A percentile compares a stretch with the other conserved stretches of the same genome.
Conservation (phyloP, 148 eudicot species). For the Rhododendron ferrugineum region DNA sequence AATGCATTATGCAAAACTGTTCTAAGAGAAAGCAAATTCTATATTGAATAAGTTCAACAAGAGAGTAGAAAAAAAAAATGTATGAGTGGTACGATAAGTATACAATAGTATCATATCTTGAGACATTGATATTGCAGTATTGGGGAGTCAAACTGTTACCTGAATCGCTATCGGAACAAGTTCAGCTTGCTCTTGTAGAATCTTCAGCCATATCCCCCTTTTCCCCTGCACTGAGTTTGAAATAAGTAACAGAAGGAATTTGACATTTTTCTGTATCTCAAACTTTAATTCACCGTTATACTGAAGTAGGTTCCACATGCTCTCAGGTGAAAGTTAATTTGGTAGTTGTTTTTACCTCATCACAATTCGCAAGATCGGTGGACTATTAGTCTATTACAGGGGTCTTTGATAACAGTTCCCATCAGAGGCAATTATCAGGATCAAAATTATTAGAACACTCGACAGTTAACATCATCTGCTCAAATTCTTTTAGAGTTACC, state of each 20-base stretch:
- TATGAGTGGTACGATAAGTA: not conserved
- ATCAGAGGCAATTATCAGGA: not conserved
- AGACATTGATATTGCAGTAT: too few species aligned
- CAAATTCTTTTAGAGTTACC: not conserved
- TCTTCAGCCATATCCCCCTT: constrained; percentile 31
- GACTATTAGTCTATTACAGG: not conserved
- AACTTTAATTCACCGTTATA: not conserved
- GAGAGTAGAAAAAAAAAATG: not conserved
- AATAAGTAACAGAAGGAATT: not conserved
- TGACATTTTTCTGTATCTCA: not conserved
- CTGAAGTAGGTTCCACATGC: not conserved
- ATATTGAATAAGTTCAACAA: not conserved
- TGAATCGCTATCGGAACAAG: constrained; percentile 33
- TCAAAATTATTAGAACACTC: not conserved
- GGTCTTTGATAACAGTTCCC: not conserved
- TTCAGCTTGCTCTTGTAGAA: constrained; percentile 24
- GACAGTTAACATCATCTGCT: not conserved
- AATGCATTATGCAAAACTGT: not conserved
- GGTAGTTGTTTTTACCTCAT: too few species aligned
- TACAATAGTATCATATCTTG: not conserved
- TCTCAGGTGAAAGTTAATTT: not conserved
- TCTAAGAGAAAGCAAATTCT: not conserved
- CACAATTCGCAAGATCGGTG: not conserved
- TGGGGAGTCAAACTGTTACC: constrained; percentile 12
- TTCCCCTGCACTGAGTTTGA: constrained; percentile 24